Base-by-base conservation (phyloP, 2,329 filamentous ascomycete species). In the Rhinocladiella similis region DNA sequence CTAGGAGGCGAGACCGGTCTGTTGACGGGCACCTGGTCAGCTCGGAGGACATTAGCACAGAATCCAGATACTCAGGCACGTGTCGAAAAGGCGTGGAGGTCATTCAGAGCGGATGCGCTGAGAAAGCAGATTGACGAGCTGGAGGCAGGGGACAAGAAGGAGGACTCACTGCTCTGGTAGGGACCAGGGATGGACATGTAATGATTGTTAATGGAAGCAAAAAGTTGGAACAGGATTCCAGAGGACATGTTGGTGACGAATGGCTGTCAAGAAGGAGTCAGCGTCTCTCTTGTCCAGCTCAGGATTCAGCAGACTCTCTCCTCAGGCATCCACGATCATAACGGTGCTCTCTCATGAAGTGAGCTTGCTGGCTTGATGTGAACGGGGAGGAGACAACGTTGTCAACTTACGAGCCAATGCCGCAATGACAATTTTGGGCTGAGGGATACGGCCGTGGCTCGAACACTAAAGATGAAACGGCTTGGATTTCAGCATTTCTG, bases 1-100 rank as follows among this genome's bases (percentile, higher is more conserved):
- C 61, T 89, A 5, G 85, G 85, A 6, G 85, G 86, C 6, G 86
- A 89, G 71, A 46, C 54, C 64, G 85, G 86, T 0, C 71, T 88
- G 46, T 61, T 87, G 55, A 79, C 77, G 0, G 85, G 86, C 0
- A 78, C 77, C 1, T 76, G 77, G 46, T 76, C 79, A 4, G 84
- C 83, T 2, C 75, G 78, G 29, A 74, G 80, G 36, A 73, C 73
- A 1, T 81, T 89, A 51, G 75, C 73, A 1, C 69, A 69, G 22
- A 81, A 88, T 63, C 77, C 81, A 0, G 81, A 80, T 53, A 75
- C 77, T 14, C 76, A 74, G 61, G 43, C 53, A 71, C 75, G 85
- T 60, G 83, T 89, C 53, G 83, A 88, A 70, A 78, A 71, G 50
- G 86, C 86, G 0, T 88, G 86, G 59, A 76, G 80, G 62, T 78